These are phyloP conservation scores for Phylloporus arenicola DNA, from an alignment of 768 basidiomycete genomes.

Conservation along the genomic window DNA sequence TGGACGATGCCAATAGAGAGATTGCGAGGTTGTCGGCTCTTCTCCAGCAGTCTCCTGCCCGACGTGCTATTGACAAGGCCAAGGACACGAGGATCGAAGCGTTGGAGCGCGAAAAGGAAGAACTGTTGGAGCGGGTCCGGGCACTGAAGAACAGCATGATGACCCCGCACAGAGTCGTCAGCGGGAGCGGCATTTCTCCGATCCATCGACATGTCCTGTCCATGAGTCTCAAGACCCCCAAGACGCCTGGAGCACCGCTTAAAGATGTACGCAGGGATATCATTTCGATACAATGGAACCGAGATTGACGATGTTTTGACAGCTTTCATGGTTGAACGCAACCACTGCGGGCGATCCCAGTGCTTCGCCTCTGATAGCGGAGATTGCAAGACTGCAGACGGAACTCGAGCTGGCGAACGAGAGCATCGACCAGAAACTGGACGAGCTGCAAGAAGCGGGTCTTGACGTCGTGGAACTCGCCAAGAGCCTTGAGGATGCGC, in stretches of 20 bases:
- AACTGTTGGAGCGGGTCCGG: constrained; percentile 66
- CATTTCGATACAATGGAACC: background rate
- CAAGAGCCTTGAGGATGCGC: constrained; percentile 66
- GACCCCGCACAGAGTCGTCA: constrained; percentile 55
- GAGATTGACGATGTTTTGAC: constrained; percentile 10
- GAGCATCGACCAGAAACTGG: constrained; percentile 83
- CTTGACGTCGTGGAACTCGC: constrained; percentile 67
- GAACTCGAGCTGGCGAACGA: constrained; percentile 79
- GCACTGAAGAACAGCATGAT: constrained; percentile 47
- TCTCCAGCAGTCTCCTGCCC: constrained; percentile 66
- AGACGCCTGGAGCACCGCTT: constrained; percentile 74
- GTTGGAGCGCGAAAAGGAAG: constrained; percentile 72
- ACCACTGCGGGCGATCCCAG: constrained; percentile 50
- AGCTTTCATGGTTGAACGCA: constrained; percentile 73
- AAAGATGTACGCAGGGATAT: constrained; percentile 51
- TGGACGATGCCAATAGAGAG: constrained; percentile 72
- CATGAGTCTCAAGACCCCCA: constrained; percentile 63
- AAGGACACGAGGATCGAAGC: constrained; percentile 72
- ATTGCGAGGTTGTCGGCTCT: constrained; percentile 64
- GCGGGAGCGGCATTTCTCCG: constrained; percentile 63
- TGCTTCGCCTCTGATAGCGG: constrained; percentile 57
- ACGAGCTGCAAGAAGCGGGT: constrained; percentile 78
- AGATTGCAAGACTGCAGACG: constrained; percentile 66
- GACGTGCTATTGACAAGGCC: constrained; percentile 72
- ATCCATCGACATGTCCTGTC: constrained; percentile 68